A percentile compares a stretch with the other conserved stretches of the same genome.
Evolutionary conservation across 2,329 filamentous ascomycete genomes (phyloP).

Genomic region (Diaporthe longicolla): DNA sequence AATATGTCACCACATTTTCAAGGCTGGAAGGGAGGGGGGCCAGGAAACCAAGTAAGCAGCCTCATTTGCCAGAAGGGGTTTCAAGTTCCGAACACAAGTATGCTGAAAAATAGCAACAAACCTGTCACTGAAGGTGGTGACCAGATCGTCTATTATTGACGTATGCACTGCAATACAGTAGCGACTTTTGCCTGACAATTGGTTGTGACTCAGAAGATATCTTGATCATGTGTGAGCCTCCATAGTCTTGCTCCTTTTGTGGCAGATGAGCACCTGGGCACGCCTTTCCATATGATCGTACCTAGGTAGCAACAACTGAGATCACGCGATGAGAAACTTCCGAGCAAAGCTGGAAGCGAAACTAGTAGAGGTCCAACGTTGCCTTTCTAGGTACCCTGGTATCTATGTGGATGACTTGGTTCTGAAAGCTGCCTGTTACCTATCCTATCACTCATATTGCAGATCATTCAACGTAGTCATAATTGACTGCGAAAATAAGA

Average conservation of each 20-base stretch:
- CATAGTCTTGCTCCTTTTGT: neutral
- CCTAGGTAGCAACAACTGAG: neutral
- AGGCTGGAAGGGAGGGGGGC: neutral
- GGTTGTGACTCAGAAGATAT: neutral
- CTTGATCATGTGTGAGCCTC: neutral
- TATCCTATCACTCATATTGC: no score
- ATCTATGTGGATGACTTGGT: no score
- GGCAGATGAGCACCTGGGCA: neutral
- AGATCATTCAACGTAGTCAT: no score
- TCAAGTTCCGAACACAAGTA: neutral
- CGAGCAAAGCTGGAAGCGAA: neutral
- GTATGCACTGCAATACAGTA: neutral
- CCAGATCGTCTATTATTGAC: neutral
- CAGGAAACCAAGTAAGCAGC: constrained; percentile 5
- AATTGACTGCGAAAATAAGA: no score
- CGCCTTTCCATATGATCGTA: neutral
- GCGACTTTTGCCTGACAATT: neutral
- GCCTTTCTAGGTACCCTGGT: no score
- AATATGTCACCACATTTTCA: neutral
- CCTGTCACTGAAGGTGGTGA: no score
- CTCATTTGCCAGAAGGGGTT: constrained; percentile 2
- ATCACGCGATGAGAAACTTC: neutral
- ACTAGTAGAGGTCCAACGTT: no score
- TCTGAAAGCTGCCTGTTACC: no score
- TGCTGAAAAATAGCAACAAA: neutral